Percentiles rank a stretch among this genome's conserved stretches.
Evolutionary conservation across 2,329 filamentous ascomycete genomes (phyloP).

Genomic region (Fusarium sp.): DNA sequence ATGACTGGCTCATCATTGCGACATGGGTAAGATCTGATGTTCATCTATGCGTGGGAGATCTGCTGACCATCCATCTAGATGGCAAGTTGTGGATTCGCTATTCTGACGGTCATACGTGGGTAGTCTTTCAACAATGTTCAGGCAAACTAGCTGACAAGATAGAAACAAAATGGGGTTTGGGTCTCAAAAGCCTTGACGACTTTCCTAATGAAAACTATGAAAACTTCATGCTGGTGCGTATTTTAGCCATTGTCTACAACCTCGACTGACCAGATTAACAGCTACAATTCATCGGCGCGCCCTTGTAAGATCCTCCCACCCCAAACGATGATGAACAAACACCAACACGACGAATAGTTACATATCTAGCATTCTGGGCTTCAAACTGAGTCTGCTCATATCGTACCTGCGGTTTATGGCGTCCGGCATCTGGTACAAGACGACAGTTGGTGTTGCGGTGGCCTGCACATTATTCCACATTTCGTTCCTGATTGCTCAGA

Average conservation of each 20-base stretch:
- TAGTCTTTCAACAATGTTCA: neutral
- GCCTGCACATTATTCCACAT: conserved; percentile 54
- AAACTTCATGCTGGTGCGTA: conserved; percentile 44
- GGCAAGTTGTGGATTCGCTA: conserved; percentile 50
- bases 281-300: conserved; percentile 56
- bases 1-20: conserved; percentile 36
- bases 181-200: conserved; percentile 50
- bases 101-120: conserved; percentile 53
- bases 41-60: conserved; percentile 1
- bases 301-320: conserved; percentile 50
- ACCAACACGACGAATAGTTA: conserved; percentile 47
- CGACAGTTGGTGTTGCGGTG: conserved; percentile 50
- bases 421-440: conserved; percentile 47
- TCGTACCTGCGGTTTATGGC: conserved; percentile 59
- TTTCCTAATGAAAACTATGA: conserved; percentile 53
- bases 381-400: conserved; percentile 59
- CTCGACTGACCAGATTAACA: neutral
- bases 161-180: conserved; percentile 59
- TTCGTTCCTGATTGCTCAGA: conserved; percentile 50
- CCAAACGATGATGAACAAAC: neutral
- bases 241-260: rapidly evolving
- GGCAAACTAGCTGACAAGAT: neutral
- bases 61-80: conserved; percentile 35
- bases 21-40: conserved; percentile 25
- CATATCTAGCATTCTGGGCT: conserved; percentile 56